A percentile compares a stretch with the other conserved stretches of the same genome.
Evolutionary conservation across 1,284 basidiomycete genomes (phyloP).

Genomic region (Ganoderma meredithae): DNA sequence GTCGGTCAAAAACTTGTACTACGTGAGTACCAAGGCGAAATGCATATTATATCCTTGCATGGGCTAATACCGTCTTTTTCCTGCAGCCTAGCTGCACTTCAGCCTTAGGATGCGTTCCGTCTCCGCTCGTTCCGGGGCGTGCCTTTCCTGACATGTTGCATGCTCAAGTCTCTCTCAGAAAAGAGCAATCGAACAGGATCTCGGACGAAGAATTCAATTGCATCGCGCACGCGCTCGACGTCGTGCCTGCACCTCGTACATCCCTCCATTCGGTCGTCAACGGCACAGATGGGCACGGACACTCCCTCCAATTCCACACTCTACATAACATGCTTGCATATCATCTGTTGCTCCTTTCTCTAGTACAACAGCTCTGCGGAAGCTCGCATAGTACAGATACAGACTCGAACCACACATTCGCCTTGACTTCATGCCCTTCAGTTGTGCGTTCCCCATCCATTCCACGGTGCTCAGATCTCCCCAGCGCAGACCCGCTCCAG

Average conservation of each 20-base stretch:
- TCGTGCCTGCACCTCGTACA: neutral
- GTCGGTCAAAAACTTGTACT: neutral
- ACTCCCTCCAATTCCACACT: neutral
- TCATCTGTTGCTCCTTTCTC: neutral
- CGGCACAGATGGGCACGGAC: neutral
- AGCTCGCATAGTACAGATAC: neutral
- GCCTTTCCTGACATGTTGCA: too few relatives aligned
- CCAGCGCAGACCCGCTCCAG: constrained; percentile 82
- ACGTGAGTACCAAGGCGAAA: neutral
- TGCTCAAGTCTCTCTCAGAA: too few relatives aligned
- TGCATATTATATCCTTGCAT: neutral
- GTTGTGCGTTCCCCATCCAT: neutral
- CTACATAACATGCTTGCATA: neutral
- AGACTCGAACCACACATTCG: neutral
- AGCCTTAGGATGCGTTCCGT: neutral
- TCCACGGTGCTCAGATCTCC: constrained; percentile 42
- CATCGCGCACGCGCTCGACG: neutral
- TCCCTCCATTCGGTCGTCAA: neutral
- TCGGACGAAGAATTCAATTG: neutral
- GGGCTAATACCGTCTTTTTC: neutral
- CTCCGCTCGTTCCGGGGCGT: neutral
- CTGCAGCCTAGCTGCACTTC: neutral
- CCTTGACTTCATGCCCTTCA: neutral
- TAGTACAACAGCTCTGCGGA: neutral
- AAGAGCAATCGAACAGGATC: neutral